Evolutionary conservation across 2,329 filamentous ascomycete species (phyloP), one percentile per base, ranked within the genome.

Genomic region (Penicillium hesseltinei): DNA sequence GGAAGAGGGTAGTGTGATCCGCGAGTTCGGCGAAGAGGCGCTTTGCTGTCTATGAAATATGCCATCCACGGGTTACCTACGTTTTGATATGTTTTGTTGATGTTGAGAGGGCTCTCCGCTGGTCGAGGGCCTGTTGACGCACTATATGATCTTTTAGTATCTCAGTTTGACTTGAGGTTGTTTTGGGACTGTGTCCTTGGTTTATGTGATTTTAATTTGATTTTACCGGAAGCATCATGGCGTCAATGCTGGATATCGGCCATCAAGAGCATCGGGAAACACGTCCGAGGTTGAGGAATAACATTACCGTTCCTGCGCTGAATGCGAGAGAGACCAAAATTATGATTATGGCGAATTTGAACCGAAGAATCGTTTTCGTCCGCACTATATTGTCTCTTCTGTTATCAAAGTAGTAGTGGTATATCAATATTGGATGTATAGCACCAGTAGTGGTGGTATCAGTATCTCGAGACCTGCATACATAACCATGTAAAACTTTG

Each of bases 21-120:
- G 77, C 51, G 76, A 84, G 13, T 97, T 97, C 78, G 93, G 93
- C 2, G 88, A 92, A 54, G 84, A 93, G 66, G 87, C 91, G 4
- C 72, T 93, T 56, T 84, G 95, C 76, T 96, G 92, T 74, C 75
- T 95, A 47, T 73, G 57, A 68, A 33, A 50, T 55, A 27, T 43
- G 17, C 35, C 1, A 5, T 36, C 21, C 10, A 25, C 15, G 15
- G 9, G 9, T 35, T 47, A n/a, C 9, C 3, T 47, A 36, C 2
- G 15, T 25, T 25, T n/a, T 35, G 45, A 11, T 35, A 21, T 51
- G 44, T 25, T 36, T 33, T 45, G 6, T 13, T 15, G 19, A n/a
- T 40, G 47, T 52, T 33, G 13, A 23, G 7, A 15, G 8, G 39
- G 15, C 25, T 43, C 25, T 55, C 48, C 27, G 42, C 51, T 58